Conservation (phyloP, 2,329 filamentous ascomycete genomes). For the Botrytis squamosa region DNA sequence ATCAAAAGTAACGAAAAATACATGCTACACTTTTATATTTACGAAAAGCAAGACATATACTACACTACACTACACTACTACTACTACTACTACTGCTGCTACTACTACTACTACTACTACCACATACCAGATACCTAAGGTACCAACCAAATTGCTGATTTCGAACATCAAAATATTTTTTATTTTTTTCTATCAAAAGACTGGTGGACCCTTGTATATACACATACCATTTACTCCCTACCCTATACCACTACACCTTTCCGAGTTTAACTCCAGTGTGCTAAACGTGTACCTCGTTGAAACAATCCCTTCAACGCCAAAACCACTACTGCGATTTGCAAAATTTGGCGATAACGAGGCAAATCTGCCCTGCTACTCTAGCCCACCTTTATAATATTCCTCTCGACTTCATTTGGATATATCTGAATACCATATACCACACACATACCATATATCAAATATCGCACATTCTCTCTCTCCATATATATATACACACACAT, state of each 20-base stretch:
- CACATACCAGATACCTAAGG: not conserved
- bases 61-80: too few species aligned
- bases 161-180: not conserved
- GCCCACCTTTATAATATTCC: constrained; percentile 3
- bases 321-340: constrained; percentile 1
- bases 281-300: not conserved
- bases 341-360: constrained; percentile 11
- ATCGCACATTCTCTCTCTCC: not conserved
- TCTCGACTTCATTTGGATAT: not conserved
- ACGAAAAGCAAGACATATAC: not conserved
- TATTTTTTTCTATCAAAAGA: not conserved
- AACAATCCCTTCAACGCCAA: not conserved
- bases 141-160: not conserved
- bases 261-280: not conserved
- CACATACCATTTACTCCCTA: not conserved
- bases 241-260: not conserved
- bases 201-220: not conserved
- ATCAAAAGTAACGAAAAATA: not conserved
- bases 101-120: not conserved
- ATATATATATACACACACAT: not conserved
- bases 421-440: not conserved
- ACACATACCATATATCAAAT: not conserved
- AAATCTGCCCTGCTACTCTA: not conserved
- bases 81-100: not conserved
- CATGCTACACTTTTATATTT: not conserved